Conservation (phyloP, 2,329 filamentous ascomycete genomes). For the Acrodontium crateriforme region DNA sequence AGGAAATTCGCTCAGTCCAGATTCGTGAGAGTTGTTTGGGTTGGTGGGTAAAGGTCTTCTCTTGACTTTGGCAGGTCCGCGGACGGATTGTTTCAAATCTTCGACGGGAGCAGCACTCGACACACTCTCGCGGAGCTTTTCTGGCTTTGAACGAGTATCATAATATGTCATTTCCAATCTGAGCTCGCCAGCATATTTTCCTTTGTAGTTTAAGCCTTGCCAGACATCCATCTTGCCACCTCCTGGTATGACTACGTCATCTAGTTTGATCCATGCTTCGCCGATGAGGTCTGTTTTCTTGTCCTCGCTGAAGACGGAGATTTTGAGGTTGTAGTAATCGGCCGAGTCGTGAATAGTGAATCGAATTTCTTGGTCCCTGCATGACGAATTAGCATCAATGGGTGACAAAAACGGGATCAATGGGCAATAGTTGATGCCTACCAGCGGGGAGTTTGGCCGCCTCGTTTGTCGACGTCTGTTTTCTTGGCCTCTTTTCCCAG, state of each 20-base stretch:
- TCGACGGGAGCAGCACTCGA: conserved; percentile 28
- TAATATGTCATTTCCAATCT: conserved; percentile 94
- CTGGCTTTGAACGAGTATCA: conserved; percentile 69
- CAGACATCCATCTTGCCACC: conserved; percentile 91
- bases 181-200: conserved; percentile 92
- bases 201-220: conserved; percentile 75
- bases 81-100: conserved; percentile 12
- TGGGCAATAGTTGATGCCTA: conserved; percentile 34
- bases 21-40: conserved; percentile 48
- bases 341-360: conserved; percentile 93
- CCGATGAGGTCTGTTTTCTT: conserved; percentile 96
- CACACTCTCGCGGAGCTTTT: conserved; percentile 41
- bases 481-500: conserved; percentile 96
- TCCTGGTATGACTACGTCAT: conserved; percentile 65
- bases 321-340: conserved; percentile 89
- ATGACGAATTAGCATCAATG: conserved; percentile 4
- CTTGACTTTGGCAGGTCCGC: conserved; percentile 41
- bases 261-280: conserved; percentile 78
- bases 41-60: conserved; percentile 72
- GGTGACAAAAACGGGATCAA: conserved; percentile 2
- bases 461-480: conserved; percentile 83
- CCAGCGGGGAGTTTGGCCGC: conserved; percentile 93
- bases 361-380: conserved; percentile 91
- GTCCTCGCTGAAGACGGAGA: conserved; percentile 96
- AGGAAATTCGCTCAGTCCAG: conserved; percentile 14